A percentile compares a stretch with the other conserved stretches of the same genome.
phyloP scores from a whole-genome alignment of 1,284 basidiomycete species.

The Cryptococcus sp. region DNA sequence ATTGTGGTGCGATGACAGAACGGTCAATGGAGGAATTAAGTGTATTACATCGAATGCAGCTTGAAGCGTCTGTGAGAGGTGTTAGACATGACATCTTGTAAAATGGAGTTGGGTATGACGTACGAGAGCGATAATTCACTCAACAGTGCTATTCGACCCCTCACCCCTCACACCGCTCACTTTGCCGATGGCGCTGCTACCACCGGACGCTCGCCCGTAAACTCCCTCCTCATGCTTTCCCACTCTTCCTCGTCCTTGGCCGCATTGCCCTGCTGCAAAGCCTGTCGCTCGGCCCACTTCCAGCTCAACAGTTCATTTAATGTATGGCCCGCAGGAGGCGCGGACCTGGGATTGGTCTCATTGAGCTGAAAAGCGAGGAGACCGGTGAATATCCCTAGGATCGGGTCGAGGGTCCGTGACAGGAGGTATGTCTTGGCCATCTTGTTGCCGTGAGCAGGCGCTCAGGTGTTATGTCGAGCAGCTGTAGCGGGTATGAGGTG shows the following conservation, averaged over 20 bases:
- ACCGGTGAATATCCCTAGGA: slow-evolving; percentile 77
- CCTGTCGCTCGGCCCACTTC: slow-evolving; percentile 60
- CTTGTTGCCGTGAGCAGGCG: neutral
- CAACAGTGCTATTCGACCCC: neutral
- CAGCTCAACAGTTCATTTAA: slow-evolving; percentile 66
- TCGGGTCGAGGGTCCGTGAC: slow-evolving; percentile 62
- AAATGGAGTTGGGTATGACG: too few species aligned
- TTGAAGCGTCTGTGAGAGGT: too few species aligned
- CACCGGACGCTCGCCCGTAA: slow-evolving; percentile 26
- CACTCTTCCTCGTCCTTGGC: slow-evolving; percentile 34
- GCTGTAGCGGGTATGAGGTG: too few species aligned
- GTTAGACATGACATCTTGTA: too few species aligned
- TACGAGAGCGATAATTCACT: too few species aligned
- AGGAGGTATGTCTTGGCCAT: slow-evolving; percentile 51
- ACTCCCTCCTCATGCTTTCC: slow-evolving; percentile 45
- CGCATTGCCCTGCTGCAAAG: slow-evolving; percentile 27
- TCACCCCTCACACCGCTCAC: neutral
- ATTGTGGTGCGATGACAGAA: too few species aligned
- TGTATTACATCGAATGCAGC: too few species aligned
- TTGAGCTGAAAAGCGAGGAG: slow-evolving; percentile 78
- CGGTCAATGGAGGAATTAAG: too few species aligned
- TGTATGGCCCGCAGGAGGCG: slow-evolving; percentile 65
- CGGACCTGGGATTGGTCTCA: slow-evolving; percentile 79
- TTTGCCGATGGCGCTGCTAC: neutral
- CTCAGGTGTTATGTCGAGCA: too few species aligned